Conservation (phyloP, 1,139 yeast species). For the Ogataea hybrid region DNA sequence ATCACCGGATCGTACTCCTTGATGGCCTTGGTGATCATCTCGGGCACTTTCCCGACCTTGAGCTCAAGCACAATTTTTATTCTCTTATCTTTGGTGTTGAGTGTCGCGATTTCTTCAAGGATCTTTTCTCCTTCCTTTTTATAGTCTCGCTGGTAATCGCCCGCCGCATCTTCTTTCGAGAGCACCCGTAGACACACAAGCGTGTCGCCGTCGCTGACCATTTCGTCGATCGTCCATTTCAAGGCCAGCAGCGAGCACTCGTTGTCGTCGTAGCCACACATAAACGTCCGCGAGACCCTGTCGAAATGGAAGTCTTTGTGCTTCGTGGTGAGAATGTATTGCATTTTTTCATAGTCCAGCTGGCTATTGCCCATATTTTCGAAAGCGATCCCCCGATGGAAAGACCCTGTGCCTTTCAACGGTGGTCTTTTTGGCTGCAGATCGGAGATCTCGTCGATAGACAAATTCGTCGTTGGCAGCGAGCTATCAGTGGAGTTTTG, state of each 20-base stretch:
- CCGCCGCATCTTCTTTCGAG: conserved; percentile 41
- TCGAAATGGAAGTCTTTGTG: too few species aligned
- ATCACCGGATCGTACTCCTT: conserved; percentile 63
- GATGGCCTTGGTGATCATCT: conserved; percentile 51
- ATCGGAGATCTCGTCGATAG: too few species aligned
- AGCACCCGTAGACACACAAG: conserved; percentile 59
- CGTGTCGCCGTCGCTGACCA: conserved; percentile 64
- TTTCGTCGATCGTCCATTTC: conserved; percentile 65
- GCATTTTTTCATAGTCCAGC: too few species aligned
- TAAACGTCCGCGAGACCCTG: too few species aligned
- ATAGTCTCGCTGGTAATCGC: conserved; percentile 34
- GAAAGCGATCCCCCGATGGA: too few species aligned
- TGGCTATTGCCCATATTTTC: too few species aligned
- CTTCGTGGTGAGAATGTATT: too few species aligned
- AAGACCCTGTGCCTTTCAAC: too few species aligned
- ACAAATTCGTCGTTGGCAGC: too few species aligned
- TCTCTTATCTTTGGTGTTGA: conserved; percentile 48
- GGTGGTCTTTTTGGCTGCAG: too few species aligned
- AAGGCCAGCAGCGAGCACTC: conserved; percentile 57
- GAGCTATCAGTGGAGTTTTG: too few species aligned
- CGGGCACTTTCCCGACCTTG: conserved; percentile 61
- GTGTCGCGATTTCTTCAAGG: conserved; percentile 42
- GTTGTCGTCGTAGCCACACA: conserved; percentile 56
- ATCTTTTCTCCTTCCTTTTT: conserved; percentile 38
- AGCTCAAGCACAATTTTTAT: conserved; percentile 57